phyloP scores from a whole-genome alignment of 139 green algal species.

The Coccomyxa sp. region DNA sequence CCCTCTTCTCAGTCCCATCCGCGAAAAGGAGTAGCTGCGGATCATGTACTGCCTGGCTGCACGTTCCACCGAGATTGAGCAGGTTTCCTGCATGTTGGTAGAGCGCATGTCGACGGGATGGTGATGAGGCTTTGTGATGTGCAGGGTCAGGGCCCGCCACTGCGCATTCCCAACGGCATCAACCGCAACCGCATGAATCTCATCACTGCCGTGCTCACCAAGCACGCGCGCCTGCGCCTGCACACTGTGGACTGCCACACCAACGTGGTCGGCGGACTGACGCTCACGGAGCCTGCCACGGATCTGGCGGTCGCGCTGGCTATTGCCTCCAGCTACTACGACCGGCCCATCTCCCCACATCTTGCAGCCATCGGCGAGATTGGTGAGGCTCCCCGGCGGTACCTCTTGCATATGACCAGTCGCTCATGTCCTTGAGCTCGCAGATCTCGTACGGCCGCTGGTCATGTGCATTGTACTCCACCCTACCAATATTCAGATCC shows the following conservation, averaged over 20 bases:
- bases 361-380: constrained; percentile 69
- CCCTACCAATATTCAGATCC: background rate
- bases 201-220: constrained; percentile 72
- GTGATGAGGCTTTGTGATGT: too few relatives aligned
- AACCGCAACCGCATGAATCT: constrained; percentile 59
- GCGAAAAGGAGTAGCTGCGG: too few relatives aligned
- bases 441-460: background rate
- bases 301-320: constrained; percentile 72
- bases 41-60: too few relatives aligned
- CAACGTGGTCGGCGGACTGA: constrained; percentile 71
- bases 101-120: too few relatives aligned
- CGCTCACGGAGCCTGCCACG: constrained; percentile 55
- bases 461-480: background rate
- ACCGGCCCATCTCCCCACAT: constrained; percentile 32
- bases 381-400: constrained; percentile 5
- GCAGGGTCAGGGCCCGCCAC: constrained; percentile 16
- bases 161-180: constrained; percentile 48
- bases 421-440: background rate
- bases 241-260: constrained; percentile 49
- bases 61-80: too few relatives aligned
- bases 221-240: constrained; percentile 55
- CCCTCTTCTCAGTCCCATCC: too few relatives aligned
- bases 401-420: background rate
- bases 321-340: constrained; percentile 50
- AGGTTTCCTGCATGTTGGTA: too few relatives aligned